Evolutionary conservation across 2,329 filamentous ascomycete genomes (phyloP).

Genomic region (Ascochyta fabae): DNA sequence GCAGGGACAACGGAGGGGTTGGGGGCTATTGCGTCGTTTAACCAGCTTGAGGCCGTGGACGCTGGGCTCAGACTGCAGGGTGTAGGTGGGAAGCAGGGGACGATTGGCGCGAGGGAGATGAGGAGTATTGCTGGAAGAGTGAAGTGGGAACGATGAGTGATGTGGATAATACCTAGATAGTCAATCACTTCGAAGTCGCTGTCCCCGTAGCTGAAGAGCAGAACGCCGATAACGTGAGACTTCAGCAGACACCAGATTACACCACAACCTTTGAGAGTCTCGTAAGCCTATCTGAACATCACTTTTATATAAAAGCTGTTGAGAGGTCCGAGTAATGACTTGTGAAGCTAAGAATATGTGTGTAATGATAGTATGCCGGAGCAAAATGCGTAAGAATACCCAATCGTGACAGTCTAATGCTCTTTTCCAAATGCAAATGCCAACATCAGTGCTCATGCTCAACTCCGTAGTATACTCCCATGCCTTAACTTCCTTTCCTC

Average conservation of each 20-base stretch:
- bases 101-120: conserved; percentile 20
- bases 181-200: too few species aligned
- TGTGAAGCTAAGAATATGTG: not conserved
- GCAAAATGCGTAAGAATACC: not conserved
- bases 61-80: conserved; percentile 29
- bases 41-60: conserved; percentile 25
- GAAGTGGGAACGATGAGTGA: not conserved
- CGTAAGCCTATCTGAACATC: too few species aligned
- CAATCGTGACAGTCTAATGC: not conserved
- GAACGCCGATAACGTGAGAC: too few species aligned
- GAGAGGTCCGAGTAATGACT: not conserved
- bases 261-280: too few species aligned
- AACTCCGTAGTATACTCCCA: not conserved
- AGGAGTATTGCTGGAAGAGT: conserved; percentile 24
- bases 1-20: conserved; percentile 15
- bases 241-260: too few species aligned
- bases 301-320: too few species aligned
- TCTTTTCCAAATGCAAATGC: not conserved
- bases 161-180: not conserved
- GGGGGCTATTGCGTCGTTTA: conserved; percentile 24
- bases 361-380: conserved; percentile 2
- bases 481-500: not conserved
- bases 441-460: not conserved
- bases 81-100: conserved; percentile 18
- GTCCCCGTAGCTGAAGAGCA: too few species aligned